Percentiles rank a stretch among this genome's conserved stretches.
These are phyloP conservation scores for Fusarium sp. DNA, from an alignment of 2,329 filamentous ascomycete genomes.

Conservation along the genomic window DNA sequence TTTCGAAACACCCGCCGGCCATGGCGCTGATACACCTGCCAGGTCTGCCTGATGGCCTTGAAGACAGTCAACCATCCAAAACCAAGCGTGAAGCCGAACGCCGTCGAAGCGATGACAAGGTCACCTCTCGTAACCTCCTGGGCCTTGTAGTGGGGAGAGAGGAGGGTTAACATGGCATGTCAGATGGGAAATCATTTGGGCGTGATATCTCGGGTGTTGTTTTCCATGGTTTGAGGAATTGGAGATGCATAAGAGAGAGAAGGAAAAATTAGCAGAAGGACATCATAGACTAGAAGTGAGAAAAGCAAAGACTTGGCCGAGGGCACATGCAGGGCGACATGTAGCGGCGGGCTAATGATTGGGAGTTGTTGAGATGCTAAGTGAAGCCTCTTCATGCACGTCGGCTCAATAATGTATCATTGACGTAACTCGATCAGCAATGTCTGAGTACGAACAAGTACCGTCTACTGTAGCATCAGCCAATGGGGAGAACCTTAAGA, in stretches of 20 bases:
- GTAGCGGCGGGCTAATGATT: conserved; percentile 23
- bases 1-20: conserved; percentile 48
- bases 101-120: conserved; percentile 45
- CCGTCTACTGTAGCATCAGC: not conserved
- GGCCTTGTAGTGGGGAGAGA: conserved; percentile 36
- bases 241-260: not conserved
- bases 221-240: conserved; percentile 17
- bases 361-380: conserved; percentile 13
- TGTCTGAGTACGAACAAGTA: not conserved
- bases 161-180: conserved; percentile 40
- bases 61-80: conserved; percentile 54
- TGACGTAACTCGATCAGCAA: not conserved
- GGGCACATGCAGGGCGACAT: conserved; percentile 5
- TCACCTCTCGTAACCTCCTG: conserved; percentile 37
- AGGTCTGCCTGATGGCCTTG: conserved; percentile 51
- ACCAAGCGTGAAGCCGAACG: conserved; percentile 54
- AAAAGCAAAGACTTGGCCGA: not conserved
- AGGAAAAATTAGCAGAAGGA: not conserved
- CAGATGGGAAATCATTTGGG: conserved; percentile 8
- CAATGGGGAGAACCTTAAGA: conserved; percentile 9
- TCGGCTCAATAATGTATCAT: not conserved
- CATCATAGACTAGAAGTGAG: not conserved
- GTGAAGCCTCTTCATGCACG: conserved; percentile 20
- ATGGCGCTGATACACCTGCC: conserved; percentile 48
- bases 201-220: conserved; percentile 3